These are phyloP conservation scores for Saturnispora kantuleensis DNA, from an alignment of 805 yeast species.

Conservation along the genomic window DNA sequence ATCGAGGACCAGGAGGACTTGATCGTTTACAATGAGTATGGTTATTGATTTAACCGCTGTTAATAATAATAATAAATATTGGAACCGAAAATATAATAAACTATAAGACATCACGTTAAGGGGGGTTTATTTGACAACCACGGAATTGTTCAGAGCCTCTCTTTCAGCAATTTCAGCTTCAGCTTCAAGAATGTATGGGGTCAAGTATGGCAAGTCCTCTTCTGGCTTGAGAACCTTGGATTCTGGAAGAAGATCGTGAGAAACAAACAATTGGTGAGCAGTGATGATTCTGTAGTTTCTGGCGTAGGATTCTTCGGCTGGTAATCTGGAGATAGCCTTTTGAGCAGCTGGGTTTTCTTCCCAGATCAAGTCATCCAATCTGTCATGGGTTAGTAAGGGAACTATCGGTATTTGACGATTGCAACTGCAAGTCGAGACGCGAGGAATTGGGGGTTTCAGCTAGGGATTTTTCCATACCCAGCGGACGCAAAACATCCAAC, in stretches of 20 bases:
- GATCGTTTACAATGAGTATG: conserved; percentile 49
- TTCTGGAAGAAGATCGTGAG: conserved; percentile 78
- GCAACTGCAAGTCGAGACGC: too few species aligned
- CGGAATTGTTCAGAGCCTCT: conserved; percentile 76
- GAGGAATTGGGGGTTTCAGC: background rate
- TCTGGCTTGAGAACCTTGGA: conserved; percentile 68
- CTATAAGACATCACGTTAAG: background rate
- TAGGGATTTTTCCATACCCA: background rate
- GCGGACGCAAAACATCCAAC: background rate
- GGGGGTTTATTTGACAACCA: conserved; percentile 20
- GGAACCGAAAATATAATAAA: background rate
- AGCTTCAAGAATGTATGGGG: conserved; percentile 87
- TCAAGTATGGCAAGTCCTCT: conserved; percentile 73
- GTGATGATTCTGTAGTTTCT: conserved; percentile 88
- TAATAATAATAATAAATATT: conserved; percentile 2
- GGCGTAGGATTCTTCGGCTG: conserved; percentile 74
- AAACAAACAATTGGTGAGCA: conserved; percentile 79
- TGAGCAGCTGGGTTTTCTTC: conserved; percentile 86
- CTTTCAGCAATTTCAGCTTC: conserved; percentile 88
- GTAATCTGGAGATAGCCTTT: conserved; percentile 82
- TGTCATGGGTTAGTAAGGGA: too few species aligned
- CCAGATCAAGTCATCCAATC: conserved; percentile 74
- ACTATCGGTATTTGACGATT: too few species aligned
- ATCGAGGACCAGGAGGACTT: conserved; percentile 38
- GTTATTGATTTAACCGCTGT: conserved; percentile 28